Conservation (phyloP, 2,329 filamentous ascomycete genomes). For the Penicillium sp. region DNA sequence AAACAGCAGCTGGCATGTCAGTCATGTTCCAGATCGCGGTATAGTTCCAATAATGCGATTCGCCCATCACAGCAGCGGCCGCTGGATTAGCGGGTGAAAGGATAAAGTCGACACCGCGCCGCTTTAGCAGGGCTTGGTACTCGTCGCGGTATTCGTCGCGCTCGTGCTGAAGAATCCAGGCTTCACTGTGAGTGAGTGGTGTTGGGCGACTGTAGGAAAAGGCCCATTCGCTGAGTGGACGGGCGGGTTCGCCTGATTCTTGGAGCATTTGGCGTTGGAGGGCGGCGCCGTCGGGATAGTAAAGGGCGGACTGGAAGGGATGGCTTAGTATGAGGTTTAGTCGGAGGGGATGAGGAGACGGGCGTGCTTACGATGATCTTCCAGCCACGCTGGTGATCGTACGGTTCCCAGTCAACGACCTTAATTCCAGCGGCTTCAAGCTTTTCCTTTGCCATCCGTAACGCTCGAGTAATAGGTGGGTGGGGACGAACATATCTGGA, state of each 20-base stretch:
- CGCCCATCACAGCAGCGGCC: conserved; percentile 36
- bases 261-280: conserved; percentile 39
- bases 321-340: conserved; percentile 17
- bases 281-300: conserved; percentile 53
- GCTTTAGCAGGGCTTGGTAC: conserved; percentile 38
- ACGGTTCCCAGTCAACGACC: conserved; percentile 44
- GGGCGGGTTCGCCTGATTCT: conserved; percentile 49
- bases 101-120: conserved; percentile 38
- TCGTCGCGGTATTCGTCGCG: conserved; percentile 37
- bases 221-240: conserved; percentile 50
- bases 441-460: conserved; percentile 29
- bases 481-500: conserved; percentile 62
- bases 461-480: conserved; percentile 49
- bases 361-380: conserved; percentile 42
- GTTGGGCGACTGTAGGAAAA: conserved; percentile 30
- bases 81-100: conserved; percentile 35
- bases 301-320: conserved; percentile 45
- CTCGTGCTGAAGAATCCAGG: conserved; percentile 33
- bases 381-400: conserved; percentile 39
- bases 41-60: conserved; percentile 43
- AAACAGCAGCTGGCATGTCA: conserved; percentile 35
- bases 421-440: conserved; percentile 51
- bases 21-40: conserved; percentile 42
- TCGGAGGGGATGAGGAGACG: no score
- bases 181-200: conserved; percentile 33